Evolutionary conservation across 768 basidiomycete genomes (phyloP), one percentile per base, ranked within the genome.

Genomic region (Atractiella rhizophila): DNA sequence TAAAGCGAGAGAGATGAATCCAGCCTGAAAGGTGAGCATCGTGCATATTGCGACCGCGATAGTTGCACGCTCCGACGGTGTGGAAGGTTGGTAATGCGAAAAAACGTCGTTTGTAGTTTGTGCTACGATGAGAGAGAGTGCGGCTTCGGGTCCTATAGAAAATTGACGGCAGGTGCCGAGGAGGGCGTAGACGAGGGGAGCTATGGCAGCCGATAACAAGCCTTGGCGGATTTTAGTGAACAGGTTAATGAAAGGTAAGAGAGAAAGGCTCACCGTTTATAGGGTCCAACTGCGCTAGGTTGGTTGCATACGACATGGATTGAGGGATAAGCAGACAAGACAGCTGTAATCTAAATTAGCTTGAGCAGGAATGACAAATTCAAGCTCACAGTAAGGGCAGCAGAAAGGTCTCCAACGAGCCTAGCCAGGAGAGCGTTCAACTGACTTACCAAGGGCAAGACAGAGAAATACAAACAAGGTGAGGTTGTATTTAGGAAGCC

Each of bases 101-200:
- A 40, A 15, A 8, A 39, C 16, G 26, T 36, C 37, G n/a, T 47
- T 31, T 7, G 34, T 35, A 7, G 45, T 46, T 27, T 47, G 46
- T 6, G 41, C 46, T n/a, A 43, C 29, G 40, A 55, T 31, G 20
- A 55, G 47, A 4, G 38, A 42, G 11, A 55, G 36, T 0, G 54
- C 48, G 0, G 54, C 54, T 31, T 55, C 54, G 1, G 54, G 54
- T 6, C 54, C 54, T 13, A 55, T 46, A 5, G 40, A 45, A 4
- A 54, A 43, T 31, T 55, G 52, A 1, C 47, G 43, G 28, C 50
- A 51, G 1, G 52, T 55, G 2, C 54, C 54, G n/a, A 55, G 40
- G 7, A 50, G 24, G 0, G 41, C 24, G 42, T 55, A 55, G 34
- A 53, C 16, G 44, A 55, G 42, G 5, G 48, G 24, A 2, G 54